Conservation (phyloP, 1,284 basidiomycete genomes). For the Mycena sp. region DNA sequence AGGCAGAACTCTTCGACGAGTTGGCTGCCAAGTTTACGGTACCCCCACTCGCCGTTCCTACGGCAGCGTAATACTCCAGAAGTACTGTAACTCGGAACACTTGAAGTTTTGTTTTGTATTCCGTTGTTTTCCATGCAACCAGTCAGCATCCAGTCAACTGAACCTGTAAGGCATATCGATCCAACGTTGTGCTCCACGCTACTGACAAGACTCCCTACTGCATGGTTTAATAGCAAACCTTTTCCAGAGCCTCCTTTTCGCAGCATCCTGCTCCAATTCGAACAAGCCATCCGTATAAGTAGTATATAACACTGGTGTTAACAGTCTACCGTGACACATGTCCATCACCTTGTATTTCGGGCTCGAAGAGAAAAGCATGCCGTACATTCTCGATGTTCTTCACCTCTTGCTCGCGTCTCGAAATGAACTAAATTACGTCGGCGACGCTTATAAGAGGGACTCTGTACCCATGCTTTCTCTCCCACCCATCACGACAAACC, state of each 20-base stretch:
- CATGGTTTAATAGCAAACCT: neutral
- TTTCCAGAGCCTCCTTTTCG: neutral
- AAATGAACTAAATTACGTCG: constrained; percentile 8
- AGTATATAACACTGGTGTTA: too few species aligned
- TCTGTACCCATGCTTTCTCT: neutral
- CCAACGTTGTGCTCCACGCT: too few species aligned
- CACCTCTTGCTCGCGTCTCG: constrained; percentile 11
- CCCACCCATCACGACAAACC: neutral
- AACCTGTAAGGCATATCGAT: too few species aligned
- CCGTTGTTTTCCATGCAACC: neutral
- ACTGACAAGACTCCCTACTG: neutral
- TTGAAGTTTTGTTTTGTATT: constrained; percentile 7
- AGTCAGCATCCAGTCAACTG: too few species aligned
- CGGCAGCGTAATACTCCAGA: constrained; percentile 38
- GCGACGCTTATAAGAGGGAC: constrained; percentile 17
- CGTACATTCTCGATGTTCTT: neutral
- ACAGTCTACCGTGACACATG: too few species aligned
- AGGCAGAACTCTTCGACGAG: constrained; percentile 77
- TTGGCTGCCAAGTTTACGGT: constrained; percentile 72
- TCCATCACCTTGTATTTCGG: too few species aligned
- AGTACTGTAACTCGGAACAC: constrained; percentile 9
- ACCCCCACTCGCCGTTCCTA: constrained; percentile 58
- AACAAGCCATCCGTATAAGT: too few species aligned
- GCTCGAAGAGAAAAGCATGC: neutral
- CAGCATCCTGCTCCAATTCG: too few species aligned